These are phyloP conservation scores for Alternaria incomplexa DNA, from an alignment of 2,329 filamentous ascomycete genomes.

Conservation along the genomic window DNA sequence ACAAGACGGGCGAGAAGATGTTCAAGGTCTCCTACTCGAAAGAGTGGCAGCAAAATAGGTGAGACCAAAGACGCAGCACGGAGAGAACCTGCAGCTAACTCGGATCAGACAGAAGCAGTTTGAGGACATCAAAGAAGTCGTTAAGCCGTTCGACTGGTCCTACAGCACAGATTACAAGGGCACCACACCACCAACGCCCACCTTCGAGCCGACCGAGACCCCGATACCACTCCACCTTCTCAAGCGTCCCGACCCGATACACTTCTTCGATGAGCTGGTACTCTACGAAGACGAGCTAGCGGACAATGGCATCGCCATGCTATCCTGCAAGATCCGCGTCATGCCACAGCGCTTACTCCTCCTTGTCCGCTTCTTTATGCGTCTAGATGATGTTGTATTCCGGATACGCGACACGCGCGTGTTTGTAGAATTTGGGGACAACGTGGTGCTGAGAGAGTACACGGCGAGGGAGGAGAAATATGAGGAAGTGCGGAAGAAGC, in stretches of 20 bases:
- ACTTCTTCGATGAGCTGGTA: slow-evolving; percentile 96
- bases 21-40: slow-evolving; percentile 91
- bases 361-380: slow-evolving; percentile 86
- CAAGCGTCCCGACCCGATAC: slow-evolving; percentile 86
- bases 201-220: slow-evolving; percentile 54
- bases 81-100: slow-evolving; percentile 10
- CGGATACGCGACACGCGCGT: slow-evolving; percentile 88
- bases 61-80: slow-evolving; percentile 1
- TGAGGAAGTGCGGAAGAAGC: slow-evolving; percentile 69
- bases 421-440: slow-evolving; percentile 84
- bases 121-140: slow-evolving; percentile 86
- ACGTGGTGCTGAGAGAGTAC: slow-evolving; percentile 86
- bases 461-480: slow-evolving; percentile 85
- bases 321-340: slow-evolving; percentile 89
- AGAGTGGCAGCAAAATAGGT: slow-evolving; percentile 79
- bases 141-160: slow-evolving; percentile 98
- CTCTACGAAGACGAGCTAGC: slow-evolving; percentile 97
- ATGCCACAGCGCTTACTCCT: slow-evolving; percentile 89
- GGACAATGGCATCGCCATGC: slow-evolving; percentile 91
- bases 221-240: slow-evolving; percentile 85
- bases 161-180: slow-evolving; percentile 90
- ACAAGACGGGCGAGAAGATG: slow-evolving; percentile 92
- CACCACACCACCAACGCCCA: slow-evolving; percentile 56
- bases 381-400: slow-evolving; percentile 87
- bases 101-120: slow-evolving; percentile 73